These are phyloP conservation scores for Kluyveromyces sp. DNA, from an alignment of 1,139 yeast genomes.

Conservation along the genomic window DNA sequence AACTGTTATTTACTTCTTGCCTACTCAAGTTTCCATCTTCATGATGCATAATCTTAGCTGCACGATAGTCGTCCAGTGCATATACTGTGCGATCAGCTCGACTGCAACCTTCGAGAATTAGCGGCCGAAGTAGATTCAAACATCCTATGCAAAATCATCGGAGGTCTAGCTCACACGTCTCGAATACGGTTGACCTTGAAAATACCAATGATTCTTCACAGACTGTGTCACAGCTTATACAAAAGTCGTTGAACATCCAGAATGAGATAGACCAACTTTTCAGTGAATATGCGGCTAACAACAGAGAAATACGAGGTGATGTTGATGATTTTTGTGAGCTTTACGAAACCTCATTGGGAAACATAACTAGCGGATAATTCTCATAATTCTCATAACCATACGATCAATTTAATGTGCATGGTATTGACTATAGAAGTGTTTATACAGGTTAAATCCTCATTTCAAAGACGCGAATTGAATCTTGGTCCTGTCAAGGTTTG, in stretches of 20 bases:
- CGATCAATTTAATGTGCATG: no score
- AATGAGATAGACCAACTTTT: conserved; percentile 22
- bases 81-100: no score
- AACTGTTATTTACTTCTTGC: no score
- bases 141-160: not conserved
- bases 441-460: conserved; percentile 2
- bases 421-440: no score
- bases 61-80: no score
- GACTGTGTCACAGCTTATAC: not conserved
- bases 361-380: not conserved
- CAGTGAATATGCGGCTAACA: conserved; percentile 16
- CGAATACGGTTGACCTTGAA: not conserved
- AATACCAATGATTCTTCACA: not conserved
- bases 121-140: no score
- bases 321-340: conserved; percentile 29
- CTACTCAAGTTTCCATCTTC: no score
- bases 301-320: conserved; percentile 23
- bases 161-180: not conserved
- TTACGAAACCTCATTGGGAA: conserved; percentile 11
- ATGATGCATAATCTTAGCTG: no score
- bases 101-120: no score
- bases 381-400: no score
- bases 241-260: conserved; percentile 17
- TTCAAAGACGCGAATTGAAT: conserved; percentile 32
- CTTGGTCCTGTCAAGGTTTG: conserved; percentile 27